Conservation (phyloP, 2,329 filamentous ascomycete genomes). For the Xylaria digitata region DNA sequence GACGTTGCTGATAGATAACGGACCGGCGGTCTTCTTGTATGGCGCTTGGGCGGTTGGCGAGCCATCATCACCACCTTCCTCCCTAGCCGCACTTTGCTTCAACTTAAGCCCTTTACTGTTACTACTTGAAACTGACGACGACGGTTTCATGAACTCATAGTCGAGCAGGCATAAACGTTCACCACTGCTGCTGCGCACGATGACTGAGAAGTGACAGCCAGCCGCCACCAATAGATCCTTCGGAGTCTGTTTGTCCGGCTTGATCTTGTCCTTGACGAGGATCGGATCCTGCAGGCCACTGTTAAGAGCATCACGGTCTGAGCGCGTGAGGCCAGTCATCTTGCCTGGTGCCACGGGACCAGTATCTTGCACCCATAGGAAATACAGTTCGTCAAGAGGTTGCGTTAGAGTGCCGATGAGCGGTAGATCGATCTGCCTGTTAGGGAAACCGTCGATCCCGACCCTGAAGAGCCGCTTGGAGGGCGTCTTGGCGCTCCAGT, state of each 20-base stretch:
- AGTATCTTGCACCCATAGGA: constrained; percentile 50
- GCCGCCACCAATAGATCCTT: constrained; percentile 3
- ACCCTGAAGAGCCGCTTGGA: constrained; percentile 22
- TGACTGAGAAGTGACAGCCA: constrained; percentile 45
- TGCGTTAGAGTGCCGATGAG: constrained; percentile 49
- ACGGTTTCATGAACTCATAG: constrained; percentile 45
- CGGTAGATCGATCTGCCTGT: constrained; percentile 42
- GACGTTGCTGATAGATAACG: constrained; percentile 52
- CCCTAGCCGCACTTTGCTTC: not conserved
- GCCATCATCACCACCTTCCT: not conserved
- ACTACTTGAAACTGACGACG: not conserved
- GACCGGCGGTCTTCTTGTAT: constrained; percentile 49
- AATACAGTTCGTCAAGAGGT: constrained; percentile 52
- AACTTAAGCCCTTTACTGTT: not conserved
- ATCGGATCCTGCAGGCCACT: not conserved
- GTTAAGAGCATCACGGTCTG: not conserved
- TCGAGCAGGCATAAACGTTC: constrained; percentile 40
- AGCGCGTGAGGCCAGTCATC: not conserved
- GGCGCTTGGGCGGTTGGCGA: constrained; percentile 36
- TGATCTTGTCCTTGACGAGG: constrained; percentile 17
- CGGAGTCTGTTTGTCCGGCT: not conserved
- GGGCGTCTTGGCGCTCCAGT: constrained; percentile 4
- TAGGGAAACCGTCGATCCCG: constrained; percentile 32
- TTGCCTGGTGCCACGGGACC: constrained; percentile 31
- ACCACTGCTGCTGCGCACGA: constrained; percentile 34